phyloP scores from a whole-genome alignment of 2,329 filamentous ascomycete genomes.

The Colletotrichum musae region DNA sequence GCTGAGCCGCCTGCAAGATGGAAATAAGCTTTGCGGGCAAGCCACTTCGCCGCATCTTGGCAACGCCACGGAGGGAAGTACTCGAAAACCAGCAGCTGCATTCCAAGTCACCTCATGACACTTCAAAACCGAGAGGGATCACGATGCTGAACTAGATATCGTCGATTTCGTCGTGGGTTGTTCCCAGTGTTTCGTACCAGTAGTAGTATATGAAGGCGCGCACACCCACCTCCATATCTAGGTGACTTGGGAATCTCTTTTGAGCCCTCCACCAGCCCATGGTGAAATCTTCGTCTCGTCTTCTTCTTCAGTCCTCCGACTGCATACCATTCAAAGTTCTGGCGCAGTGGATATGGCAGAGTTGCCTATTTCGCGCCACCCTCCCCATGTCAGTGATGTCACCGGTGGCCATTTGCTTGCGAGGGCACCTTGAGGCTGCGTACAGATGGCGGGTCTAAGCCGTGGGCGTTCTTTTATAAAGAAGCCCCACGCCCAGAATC shows the following conservation, averaged over 20 bases:
- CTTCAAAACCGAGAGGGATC: no score
- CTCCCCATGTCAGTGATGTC: constrained; percentile 28
- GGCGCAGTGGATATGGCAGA: no score
- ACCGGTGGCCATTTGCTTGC: constrained; percentile 25
- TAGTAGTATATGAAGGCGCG: no score
- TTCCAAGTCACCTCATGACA: no score
- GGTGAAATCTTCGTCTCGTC: constrained; percentile 19
- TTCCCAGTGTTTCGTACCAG: no score
- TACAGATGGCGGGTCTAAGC: no score
- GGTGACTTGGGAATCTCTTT: background rate
- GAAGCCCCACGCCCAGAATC: no score
- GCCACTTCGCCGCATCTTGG: constrained; percentile 36
- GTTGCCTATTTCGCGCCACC: constrained; percentile 36
- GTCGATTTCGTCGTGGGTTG: background rate
- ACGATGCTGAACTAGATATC: background rate
- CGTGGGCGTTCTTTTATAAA: no score
- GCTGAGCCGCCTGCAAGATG: constrained; percentile 11
- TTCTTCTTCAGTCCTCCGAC: background rate
- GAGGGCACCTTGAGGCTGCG: background rate
- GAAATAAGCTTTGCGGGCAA: constrained; percentile 34
- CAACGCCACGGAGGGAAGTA: background rate
- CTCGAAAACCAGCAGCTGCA: no score
- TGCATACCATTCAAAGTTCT: constrained; percentile 15
- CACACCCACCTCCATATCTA: background rate
- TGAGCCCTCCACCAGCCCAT: constrained; percentile 32